Base-by-base conservation (phyloP, 192 early-diverging fungal genomes). In the Phycomyces blakesleeanus region DNA sequence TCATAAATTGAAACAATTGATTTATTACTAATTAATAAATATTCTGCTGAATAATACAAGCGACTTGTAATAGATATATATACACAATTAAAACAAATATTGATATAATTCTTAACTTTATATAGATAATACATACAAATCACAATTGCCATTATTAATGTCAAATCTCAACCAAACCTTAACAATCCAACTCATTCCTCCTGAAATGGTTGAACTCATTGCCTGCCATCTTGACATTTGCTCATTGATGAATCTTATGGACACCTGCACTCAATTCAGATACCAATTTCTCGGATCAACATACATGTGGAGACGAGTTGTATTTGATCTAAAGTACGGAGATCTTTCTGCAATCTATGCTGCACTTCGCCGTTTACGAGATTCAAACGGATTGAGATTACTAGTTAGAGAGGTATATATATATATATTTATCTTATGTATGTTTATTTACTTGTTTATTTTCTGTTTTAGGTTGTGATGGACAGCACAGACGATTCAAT, bases 401-500 rank as follows among this genome's bases (percentile, higher is more conserved):
- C 61, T 66, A 50, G 78, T 80, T 20, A 61, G 60, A 20, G 76
- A 77, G 61, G 78, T 78, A 73, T 0, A 9, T n/a, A n/a, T n/a
- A n/a, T n/a, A n/a, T n/a, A n/a, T n/a, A n/a, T n/a, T n/a, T n/a
- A n/a, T n/a, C n/a, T n/a, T n/a, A n/a, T n/a, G n/a, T n/a, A n/a
- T n/a, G n/a, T n/a, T n/a, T n/a, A n/a, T n/a, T 52, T 38, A 9
- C 10, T 59, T 20, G 1, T 1, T n/a, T 44, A 25, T 21, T 26
- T 49, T 64, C 16, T 56, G 7, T 40, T 54, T 14, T 65, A 79
- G 75, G 72, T 79, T 55, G 44, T 72, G 12, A 82, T 82, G 81
- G 81, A 82, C 34, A 58, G 60, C 6, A 76, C 69, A 10, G 81
- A 82, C 21, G 72, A 77, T 20, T 67, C 73, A 1, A 73, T 77